Percentiles rank a stretch among this genome's conserved stretches.
These are phyloP conservation scores for Scedosporium apiospermum DNA, from an alignment of 2,329 filamentous ascomycete genomes.

Conservation along the genomic window DNA sequence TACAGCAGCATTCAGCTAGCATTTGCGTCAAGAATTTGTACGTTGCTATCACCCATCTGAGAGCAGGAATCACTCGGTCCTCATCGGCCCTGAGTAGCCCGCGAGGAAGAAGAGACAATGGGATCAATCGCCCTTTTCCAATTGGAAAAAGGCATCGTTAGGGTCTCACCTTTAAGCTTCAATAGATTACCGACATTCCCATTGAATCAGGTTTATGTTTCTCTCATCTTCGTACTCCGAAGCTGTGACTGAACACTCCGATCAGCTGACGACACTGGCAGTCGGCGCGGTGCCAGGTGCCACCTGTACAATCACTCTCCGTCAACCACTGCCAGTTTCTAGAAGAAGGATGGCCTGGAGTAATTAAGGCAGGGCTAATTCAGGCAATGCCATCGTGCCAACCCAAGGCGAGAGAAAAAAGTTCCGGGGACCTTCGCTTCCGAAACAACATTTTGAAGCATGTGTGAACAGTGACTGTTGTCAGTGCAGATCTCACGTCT, in stretches of 20 bases:
- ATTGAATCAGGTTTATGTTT: too few relatives aligned
- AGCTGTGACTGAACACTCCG: too few relatives aligned
- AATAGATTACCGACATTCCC: too few relatives aligned
- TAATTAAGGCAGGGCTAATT: too few relatives aligned
- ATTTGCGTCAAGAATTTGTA: not conserved
- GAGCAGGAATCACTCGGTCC: not conserved
- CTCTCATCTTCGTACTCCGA: too few relatives aligned
- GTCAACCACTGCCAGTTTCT: too few relatives aligned
- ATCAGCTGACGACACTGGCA: too few relatives aligned
- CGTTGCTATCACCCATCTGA: not conserved
- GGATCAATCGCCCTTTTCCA: too few relatives aligned
- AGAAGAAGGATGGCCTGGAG: too few relatives aligned
- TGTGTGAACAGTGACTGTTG: not conserved
- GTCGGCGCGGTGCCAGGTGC: too few relatives aligned
- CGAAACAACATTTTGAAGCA: not conserved
- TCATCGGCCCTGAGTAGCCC: not conserved
- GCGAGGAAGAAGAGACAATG: not conserved
- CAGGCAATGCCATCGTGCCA: not conserved
- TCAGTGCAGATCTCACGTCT: not conserved
- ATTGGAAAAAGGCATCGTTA: not conserved
- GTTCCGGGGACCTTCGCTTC: slow-evolving; percentile 1
- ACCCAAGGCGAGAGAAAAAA: not conserved
- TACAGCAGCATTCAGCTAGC: not conserved
- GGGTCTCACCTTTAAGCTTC: too few relatives aligned
- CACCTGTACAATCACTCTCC: too few relatives aligned